Evolutionary conservation across 2,329 filamentous ascomycete species (phyloP).

Genomic region (Aspergillus luchuensis): DNA sequence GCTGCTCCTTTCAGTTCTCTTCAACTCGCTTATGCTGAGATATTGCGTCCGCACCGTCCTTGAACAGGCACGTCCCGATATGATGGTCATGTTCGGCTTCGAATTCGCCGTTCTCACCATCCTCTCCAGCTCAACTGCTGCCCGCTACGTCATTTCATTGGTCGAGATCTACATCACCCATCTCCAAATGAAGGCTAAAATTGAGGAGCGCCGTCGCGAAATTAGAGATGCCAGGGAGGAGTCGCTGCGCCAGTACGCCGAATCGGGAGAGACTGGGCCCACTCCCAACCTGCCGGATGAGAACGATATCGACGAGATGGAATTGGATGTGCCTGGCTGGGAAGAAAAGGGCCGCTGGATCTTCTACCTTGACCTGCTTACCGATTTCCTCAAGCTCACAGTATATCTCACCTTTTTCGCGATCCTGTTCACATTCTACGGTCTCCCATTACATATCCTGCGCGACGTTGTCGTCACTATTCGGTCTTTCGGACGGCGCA

Average conservation of each 20-base stretch:
- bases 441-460: constrained; percentile 94
- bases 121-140: constrained; percentile 74
- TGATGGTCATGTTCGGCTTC: constrained; percentile 99
- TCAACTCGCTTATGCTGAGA: constrained; percentile 76
- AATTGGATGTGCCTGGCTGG: constrained; percentile 94
- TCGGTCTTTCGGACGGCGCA: constrained; percentile 83
- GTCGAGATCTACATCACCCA: constrained; percentile 74
- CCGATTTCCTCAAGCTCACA: constrained; percentile 85
- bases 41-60: constrained; percentile 84
- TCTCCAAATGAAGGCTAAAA: constrained; percentile 69
- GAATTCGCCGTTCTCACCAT: constrained; percentile 89
- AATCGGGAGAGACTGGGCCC: constrained; percentile 40
- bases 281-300: constrained; percentile 59
- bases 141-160: constrained; percentile 77
- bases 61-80: constrained; percentile 84
- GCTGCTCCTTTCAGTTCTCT: constrained; percentile 74
- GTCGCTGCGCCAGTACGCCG: constrained; percentile 43
- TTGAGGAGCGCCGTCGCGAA: constrained; percentile 69
- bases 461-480: constrained; percentile 93
- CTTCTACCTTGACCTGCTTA: constrained; percentile 80
- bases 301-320: constrained; percentile 85
- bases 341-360: constrained; percentile 93
- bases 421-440: constrained; percentile 91
- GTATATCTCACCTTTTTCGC: constrained; percentile 92
- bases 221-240: constrained; percentile 59